Percentiles rank a stretch among this genome's conserved stretches.
Evolutionary conservation across 1,139 yeast species (phyloP).

Genomic region (Pneumocystis carinii): DNA sequence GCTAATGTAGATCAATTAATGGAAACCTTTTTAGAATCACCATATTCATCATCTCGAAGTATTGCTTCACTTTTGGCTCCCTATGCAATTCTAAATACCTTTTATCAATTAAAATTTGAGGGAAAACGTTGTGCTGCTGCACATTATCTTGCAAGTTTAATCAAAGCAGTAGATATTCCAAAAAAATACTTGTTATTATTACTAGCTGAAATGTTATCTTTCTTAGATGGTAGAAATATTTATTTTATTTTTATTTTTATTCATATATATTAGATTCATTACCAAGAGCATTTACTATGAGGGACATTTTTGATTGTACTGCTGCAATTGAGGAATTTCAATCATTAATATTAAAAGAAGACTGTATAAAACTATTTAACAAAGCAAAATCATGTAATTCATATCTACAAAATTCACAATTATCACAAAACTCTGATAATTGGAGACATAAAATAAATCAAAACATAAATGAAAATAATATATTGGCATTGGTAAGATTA

Average conservation of each 20-base stretch:
- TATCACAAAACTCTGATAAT: neutral
- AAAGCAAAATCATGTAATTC: neutral
- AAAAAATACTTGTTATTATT: neutral
- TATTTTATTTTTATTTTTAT: neutral
- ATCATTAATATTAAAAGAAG: neutral
- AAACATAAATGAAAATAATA: neutral
- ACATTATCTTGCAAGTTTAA: neutral
- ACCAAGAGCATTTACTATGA: neutral
- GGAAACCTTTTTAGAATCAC: neutral
- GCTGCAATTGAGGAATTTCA: slow-evolving; percentile 1
- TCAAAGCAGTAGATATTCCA: slow-evolving; percentile 1
- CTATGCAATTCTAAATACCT: neutral
- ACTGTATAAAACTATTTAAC: neutral
- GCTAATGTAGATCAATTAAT: neutral
- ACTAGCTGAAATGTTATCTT: neutral
- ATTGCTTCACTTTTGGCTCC: slow-evolving; percentile 1
- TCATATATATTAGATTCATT: neutral
- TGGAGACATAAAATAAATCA: neutral
- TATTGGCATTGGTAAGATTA: neutral
- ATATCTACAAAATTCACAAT: neutral
- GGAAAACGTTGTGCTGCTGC: neutral
- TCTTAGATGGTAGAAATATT: neutral
- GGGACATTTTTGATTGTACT: slow-evolving; percentile 1
- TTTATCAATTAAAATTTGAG: neutral
- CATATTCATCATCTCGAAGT: neutral